Conservation (phyloP, 2,329 filamentous ascomycete species). For the Phaeoacremonium minimum region DNA sequence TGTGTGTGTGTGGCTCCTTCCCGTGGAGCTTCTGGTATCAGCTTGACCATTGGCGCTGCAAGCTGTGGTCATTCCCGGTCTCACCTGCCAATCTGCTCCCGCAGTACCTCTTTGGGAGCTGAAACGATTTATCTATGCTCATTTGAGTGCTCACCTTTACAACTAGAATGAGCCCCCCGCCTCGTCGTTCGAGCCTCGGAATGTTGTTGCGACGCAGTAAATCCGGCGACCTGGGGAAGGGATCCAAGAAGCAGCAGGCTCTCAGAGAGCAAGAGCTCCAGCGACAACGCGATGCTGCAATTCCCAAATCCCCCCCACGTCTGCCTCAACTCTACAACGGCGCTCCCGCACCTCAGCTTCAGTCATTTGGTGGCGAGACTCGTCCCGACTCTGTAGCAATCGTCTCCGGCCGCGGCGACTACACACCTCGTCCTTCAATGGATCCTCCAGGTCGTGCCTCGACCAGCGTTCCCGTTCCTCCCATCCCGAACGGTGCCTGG, state of each 20-base stretch:
- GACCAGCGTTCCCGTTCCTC: conserved; percentile 46
- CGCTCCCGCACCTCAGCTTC: conserved; percentile 37
- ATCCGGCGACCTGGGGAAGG: conserved; percentile 59
- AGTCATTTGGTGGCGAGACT: conserved; percentile 54
- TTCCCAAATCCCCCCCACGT: conserved; percentile 43
- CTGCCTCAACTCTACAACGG: conserved; percentile 49
- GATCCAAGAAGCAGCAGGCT: conserved; percentile 55
- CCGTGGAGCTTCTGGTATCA: no score
- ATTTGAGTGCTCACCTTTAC: not conserved
- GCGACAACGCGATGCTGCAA: conserved; percentile 42
- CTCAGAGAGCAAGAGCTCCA: conserved; percentile 45
- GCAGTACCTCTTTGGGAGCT: not conserved
- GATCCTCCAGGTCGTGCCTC: conserved; percentile 40
- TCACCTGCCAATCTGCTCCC: not conserved
- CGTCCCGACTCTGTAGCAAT: conserved; percentile 60
- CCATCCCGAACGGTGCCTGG: conserved; percentile 56
- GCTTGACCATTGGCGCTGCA: no score
- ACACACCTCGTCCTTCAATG: conserved; percentile 46
- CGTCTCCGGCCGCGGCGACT: conserved; percentile 42
- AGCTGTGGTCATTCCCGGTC: not conserved
- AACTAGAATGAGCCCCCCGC: conserved; percentile 26
- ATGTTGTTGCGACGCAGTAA: conserved; percentile 65
- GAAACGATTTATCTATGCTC: not conserved
- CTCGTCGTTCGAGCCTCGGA: conserved; percentile 42
- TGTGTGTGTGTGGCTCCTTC: no score